A percentile compares a stretch with the other conserved stretches of the same genome.
Conservation (phyloP, 352 stramenopile species). For the Globisporangium polare region DNA sequence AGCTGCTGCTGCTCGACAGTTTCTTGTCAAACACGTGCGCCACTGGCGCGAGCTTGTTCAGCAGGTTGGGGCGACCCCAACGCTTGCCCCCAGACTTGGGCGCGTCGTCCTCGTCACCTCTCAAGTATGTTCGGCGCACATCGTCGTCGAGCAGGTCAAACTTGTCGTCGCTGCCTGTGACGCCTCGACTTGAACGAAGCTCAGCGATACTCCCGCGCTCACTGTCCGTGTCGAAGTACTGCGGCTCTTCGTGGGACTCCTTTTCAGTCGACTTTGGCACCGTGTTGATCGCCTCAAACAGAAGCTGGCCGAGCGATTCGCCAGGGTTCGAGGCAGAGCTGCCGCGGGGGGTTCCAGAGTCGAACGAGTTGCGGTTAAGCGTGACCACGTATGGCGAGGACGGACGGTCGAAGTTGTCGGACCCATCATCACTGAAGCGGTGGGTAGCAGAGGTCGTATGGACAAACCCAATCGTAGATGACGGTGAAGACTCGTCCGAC, state of each 20-base stretch:
- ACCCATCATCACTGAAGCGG: slow-evolving; percentile 9
- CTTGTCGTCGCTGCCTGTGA: not conserved
- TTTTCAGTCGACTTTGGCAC: slow-evolving; percentile 5
- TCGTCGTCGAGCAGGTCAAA: not conserved
- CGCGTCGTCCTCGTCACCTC: not conserved
- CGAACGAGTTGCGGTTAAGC: slow-evolving; percentile 16
- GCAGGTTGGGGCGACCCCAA: slow-evolving; percentile 17
- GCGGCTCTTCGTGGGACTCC: slow-evolving; percentile 1
- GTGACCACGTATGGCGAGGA: slow-evolving; percentile 8
- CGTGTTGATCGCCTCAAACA: slow-evolving; percentile 18
- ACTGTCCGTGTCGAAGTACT: slow-evolving; percentile 21
- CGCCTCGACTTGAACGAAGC: not conserved
- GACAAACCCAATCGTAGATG: slow-evolving; percentile 2
- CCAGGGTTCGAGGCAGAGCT: slow-evolving; percentile 7
- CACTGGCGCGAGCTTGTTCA: slow-evolving; percentile 18
- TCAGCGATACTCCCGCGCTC: slow-evolving; percentile 12
- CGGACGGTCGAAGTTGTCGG: slow-evolving; percentile 6
- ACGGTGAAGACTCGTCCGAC: slow-evolving; percentile 12
- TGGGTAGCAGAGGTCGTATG: not conserved
- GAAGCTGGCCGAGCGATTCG: slow-evolving; percentile 12
- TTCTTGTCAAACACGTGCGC: slow-evolving; percentile 19
- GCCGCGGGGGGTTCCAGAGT: slow-evolving; percentile 16
- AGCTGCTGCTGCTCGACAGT: slow-evolving; percentile 9
- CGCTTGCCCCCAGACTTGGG: slow-evolving; percentile 1
- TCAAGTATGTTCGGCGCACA: slow-evolving; percentile 6